Base-by-base conservation (phyloP, 1,284 basidiomycete genomes). In the Tremellales sp. region DNA sequence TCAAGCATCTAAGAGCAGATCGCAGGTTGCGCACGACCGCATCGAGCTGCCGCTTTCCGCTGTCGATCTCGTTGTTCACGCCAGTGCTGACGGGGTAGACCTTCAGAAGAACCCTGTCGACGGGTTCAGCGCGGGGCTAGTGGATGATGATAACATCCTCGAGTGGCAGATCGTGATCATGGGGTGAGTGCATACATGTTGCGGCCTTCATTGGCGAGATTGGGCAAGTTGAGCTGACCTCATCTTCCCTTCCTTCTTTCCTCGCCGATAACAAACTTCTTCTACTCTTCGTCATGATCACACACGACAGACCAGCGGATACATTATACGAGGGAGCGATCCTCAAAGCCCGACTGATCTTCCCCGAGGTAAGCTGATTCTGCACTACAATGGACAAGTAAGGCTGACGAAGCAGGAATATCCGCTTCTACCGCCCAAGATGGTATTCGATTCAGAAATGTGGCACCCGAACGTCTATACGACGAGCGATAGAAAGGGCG, bases 401-500 rank as follows among this genome's bases (percentile, higher is more conserved):
- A 11, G 11, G 26, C 48, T 23, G 40, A 31, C 29, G 26, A 10
- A n/a, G 35, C 52, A 72, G 65, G 90, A 96, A 72, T 98, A 86
- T 72, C 94, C 94, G 17, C 76, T 97, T 46, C 78, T 85, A 33
- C 94, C 94, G 17, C 94, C 94, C 33, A 94, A 89, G 82, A 91
- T 98, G 89, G 83, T 83, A 49, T 98, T 98, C 72, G 81, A 87
- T 57, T 92, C 92, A 4, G 84, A 84, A 53, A 97, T 98, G 93
- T 97, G 94, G 94, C 94, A 98, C 76, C 94, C 96, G 12, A 98
- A 97, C 75, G 89, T 96, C 64, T 98, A 97, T 69, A 67, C 83
- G 19, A 86, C 90, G 72, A 91, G 92, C 60, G 93, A 94, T 65
- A 70, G 83, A 24, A 89, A 94, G 75, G 94, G 94, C 22, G 82